These are phyloP conservation scores for Calonectria honghensis DNA, from an alignment of 2,329 filamentous ascomycete species.

Conservation along the genomic window DNA sequence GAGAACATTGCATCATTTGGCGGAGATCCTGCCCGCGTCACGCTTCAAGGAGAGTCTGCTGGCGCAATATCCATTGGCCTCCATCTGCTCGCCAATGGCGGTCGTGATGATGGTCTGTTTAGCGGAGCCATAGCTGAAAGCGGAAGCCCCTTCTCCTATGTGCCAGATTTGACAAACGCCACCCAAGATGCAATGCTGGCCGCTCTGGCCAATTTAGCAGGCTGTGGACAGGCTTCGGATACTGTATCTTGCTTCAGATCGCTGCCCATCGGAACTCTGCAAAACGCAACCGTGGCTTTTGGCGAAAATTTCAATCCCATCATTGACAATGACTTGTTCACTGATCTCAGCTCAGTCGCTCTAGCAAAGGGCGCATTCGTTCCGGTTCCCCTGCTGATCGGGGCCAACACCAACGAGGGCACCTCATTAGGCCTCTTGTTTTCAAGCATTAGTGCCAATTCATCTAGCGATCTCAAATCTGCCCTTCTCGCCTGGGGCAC, in stretches of 20 bases:
- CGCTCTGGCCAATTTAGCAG: background rate
- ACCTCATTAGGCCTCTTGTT: background rate
- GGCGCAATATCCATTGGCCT: conserved; percentile 1
- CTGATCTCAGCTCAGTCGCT: background rate
- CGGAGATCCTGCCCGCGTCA: background rate
- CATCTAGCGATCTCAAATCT: background rate
- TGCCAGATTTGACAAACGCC: background rate
- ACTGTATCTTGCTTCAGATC: background rate
- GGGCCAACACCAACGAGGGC: conserved; percentile 13
- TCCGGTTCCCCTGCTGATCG: background rate
- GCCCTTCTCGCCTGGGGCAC: background rate
- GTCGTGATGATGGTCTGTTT: conserved; percentile 2
- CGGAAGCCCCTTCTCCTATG: background rate
- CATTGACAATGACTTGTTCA: background rate
- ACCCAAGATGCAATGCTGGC: conserved; percentile 6
- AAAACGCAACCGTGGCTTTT: background rate
- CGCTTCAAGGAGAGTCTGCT: background rate
- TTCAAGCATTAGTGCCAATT: background rate
- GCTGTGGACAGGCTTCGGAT: background rate
- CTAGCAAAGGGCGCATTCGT: background rate
- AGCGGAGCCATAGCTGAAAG: background rate
- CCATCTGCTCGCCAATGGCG: background rate
- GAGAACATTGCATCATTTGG: conserved; percentile 4
- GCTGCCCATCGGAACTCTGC: background rate
- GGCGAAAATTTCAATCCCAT: background rate